Evolutionary conservation across 768 basidiomycete species (phyloP), one percentile per base, ranked within the genome.

Genomic region (Lactarius tabidus): DNA sequence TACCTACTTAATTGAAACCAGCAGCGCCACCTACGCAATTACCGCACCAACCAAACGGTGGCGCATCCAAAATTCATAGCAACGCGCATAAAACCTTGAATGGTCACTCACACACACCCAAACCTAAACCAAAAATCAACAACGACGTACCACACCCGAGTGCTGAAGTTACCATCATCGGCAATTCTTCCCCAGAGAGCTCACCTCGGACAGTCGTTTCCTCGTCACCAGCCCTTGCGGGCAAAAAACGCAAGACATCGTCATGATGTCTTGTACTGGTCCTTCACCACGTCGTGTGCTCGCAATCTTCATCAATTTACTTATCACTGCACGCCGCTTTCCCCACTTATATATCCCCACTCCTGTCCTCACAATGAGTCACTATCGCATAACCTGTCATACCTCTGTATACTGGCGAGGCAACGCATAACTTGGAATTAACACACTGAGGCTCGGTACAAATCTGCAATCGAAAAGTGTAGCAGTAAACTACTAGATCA

Each of bases 211-310:
- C 39, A 29, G 28, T 26, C 15, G 36, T 45, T 43, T 36, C 38
- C 26, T 36, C 74, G 12, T 59, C 78, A 26, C 67, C 73, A 26
- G 51, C 74, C 23, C 71, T 74, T 39, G 79, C 79, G 62, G 81
- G 83, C 31, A 83, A 79, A 74, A 86, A 86, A 72, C 79, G 85
- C 66, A 86, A 85, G 76, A 85, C 83, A 70, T 77, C 77, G 29
- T 59, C 48, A 45, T 62, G 62, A 51, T 54, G 45, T 61, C 35
- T 38, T 15, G 35, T 60, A 14, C 17, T 23, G 29, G 39, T 39
- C 39, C 36, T 55, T 38, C 35, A n/a, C 51, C 53, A 57, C 61
- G 55, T 53, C 31, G 39, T 54, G 64, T 61, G 52, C 28, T 53
- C 45, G 60, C 54, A 57, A 68, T 67, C 67, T 68, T 59, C 65